Conservation (phyloP, 2,329 filamentous ascomycete genomes). For the Sporothrix pallida region DNA sequence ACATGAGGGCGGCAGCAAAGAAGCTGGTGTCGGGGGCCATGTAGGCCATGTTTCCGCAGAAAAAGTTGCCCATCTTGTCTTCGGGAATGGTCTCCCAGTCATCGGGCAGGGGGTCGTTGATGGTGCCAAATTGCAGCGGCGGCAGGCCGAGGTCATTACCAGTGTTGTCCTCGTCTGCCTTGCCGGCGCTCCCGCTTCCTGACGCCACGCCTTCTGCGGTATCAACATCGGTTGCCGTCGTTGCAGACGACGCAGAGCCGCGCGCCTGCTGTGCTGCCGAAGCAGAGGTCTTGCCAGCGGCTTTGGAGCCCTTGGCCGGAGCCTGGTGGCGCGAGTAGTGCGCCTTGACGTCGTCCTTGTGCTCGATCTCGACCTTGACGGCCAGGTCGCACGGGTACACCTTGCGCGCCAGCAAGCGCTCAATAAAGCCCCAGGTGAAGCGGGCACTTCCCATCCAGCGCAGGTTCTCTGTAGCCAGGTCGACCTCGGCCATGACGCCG, state of each 20-base stretch:
- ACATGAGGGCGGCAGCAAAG: constrained; percentile 80
- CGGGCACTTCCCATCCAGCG: constrained; percentile 90
- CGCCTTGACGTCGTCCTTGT: constrained; percentile 74
- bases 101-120: constrained; percentile 75
- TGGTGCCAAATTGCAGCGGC: constrained; percentile 75
- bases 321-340: constrained; percentile 59
- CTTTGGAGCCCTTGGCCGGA: neutral
- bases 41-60: constrained; percentile 91
- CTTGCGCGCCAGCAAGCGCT: constrained; percentile 74
- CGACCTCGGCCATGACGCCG: constrained; percentile 87
- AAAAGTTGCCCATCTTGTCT: constrained; percentile 88
- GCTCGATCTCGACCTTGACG: constrained; percentile 78
- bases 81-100: constrained; percentile 77
- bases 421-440: constrained; percentile 85
- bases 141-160: constrained; percentile 64
- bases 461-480: constrained; percentile 87
- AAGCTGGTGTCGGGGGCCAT: constrained; percentile 89
- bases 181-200: constrained; percentile 9
- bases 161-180: neutral
- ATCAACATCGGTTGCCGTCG: neutral
- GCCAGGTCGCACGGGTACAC: constrained; percentile 90
- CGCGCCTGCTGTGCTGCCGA: constrained; percentile 25
- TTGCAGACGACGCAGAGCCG: constrained; percentile 30
- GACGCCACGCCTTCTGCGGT: neutral
- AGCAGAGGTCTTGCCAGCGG: neutral